These are phyloP conservation scores for Petunia axillaris DNA, from an alignment of 257 asterid genomes.

Conservation along the genomic window DNA sequence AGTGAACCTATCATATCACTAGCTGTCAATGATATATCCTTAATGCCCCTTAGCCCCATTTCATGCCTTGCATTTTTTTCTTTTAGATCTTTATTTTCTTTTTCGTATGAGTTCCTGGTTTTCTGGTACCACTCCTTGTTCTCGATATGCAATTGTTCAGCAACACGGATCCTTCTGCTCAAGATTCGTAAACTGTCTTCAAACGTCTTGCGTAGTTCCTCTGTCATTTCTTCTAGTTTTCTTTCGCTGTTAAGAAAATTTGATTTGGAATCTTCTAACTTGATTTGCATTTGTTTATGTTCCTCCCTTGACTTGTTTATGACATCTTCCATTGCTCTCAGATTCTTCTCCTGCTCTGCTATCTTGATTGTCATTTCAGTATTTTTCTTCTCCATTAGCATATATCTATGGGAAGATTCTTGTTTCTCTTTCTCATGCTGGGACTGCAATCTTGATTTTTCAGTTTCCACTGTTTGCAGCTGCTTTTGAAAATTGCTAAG, in stretches of 20 bases:
- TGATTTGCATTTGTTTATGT: constrained; percentile 29
- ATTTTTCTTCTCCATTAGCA: constrained; percentile 48
- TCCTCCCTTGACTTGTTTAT: constrained; percentile 37
- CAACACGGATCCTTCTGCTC: constrained; percentile 77
- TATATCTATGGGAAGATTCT: constrained; percentile 25
- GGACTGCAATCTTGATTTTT: constrained; percentile 33
- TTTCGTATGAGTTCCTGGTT: constrained; percentile 44
- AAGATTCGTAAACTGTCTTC: constrained; percentile 73
- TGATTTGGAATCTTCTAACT: constrained; percentile 36
- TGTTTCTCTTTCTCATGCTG: constrained; percentile 43
- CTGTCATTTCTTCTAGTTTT: constrained; percentile 69
- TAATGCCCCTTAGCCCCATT: constrained; percentile 38
- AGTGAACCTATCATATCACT: constrained; percentile 53
- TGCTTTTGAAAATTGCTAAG: constrained; percentile 32
- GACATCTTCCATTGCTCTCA: constrained; percentile 10
- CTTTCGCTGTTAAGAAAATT: constrained; percentile 52
- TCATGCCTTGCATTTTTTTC: constrained; percentile 31
- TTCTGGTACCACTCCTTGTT: constrained; percentile 65
- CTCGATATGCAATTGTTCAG: constrained; percentile 86
- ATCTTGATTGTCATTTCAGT: constrained; percentile 42
- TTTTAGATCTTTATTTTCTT: constrained; percentile 50
- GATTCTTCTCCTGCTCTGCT: constrained; percentile 39
- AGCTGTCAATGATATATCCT: constrained; percentile 55
- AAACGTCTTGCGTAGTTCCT: constrained; percentile 58
- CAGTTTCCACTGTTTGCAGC: constrained; percentile 35